These are phyloP conservation scores for Globisporangium middletonii DNA, from an alignment of 352 stramenopile genomes.

Conservation along the genomic window DNA sequence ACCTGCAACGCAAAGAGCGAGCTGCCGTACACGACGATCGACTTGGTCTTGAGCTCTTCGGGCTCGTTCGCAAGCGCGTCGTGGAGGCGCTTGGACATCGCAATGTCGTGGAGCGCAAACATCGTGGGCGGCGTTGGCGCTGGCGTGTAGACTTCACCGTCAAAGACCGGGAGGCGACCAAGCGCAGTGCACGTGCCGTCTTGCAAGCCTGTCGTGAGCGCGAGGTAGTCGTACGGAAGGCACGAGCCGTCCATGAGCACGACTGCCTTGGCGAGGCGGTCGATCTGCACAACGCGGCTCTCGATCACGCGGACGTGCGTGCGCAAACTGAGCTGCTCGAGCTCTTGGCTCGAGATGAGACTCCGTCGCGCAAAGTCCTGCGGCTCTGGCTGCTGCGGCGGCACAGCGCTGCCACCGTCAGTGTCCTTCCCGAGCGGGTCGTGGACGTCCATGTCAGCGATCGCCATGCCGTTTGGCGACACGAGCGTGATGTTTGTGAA, in stretches of 20 bases:
- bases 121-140: slow-evolving; percentile 14
- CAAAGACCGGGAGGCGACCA: slow-evolving; percentile 28
- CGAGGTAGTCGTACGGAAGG: slow-evolving; percentile 80
- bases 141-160: slow-evolving; percentile 27
- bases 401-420: not conserved
- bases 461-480: slow-evolving; percentile 55
- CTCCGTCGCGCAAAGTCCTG: slow-evolving; percentile 50
- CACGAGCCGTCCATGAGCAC: slow-evolving; percentile 77
- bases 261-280: slow-evolving; percentile 59
- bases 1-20: slow-evolving; percentile 65
- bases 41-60: slow-evolving; percentile 11
- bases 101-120: slow-evolving; percentile 16
- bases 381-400: slow-evolving; percentile 11
- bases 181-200: slow-evolving; percentile 48
- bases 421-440: slow-evolving; percentile 1
- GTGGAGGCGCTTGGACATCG: slow-evolving; percentile 13
- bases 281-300: slow-evolving; percentile 62
- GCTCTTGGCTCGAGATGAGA: slow-evolving; percentile 27
- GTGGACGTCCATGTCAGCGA: slow-evolving; percentile 23
- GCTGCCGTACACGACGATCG: slow-evolving; percentile 58
- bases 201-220: slow-evolving; percentile 70
- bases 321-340: slow-evolving; percentile 53
- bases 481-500: slow-evolving; percentile 86
- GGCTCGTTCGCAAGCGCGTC: slow-evolving; percentile 9
- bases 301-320: slow-evolving; percentile 58